A percentile compares a stretch with the other conserved stretches of the same genome.
Evolutionary conservation across 352 stramenopile species (phyloP).

Genomic region (Globisporangium lucens): DNA sequence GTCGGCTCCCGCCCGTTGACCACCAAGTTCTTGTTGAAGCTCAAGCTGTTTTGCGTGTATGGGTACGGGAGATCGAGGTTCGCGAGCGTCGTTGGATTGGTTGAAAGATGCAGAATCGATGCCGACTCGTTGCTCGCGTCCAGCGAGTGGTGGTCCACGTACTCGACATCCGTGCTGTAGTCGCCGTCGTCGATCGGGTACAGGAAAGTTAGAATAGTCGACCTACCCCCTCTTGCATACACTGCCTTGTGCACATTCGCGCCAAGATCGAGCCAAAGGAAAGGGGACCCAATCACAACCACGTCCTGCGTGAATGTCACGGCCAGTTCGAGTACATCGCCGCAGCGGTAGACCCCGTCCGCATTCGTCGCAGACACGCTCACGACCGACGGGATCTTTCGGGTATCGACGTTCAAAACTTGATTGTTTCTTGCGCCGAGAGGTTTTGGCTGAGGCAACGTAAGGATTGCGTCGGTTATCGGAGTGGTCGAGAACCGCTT

Average conservation of each 20-base stretch:
- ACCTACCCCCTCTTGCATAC: constrained; percentile 55
- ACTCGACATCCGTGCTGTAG: constrained; percentile 74
- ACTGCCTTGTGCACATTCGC: constrained; percentile 38
- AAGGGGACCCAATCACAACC: constrained; percentile 50
- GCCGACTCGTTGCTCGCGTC: constrained; percentile 49
- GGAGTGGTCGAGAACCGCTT: constrained; percentile 81
- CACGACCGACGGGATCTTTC: constrained; percentile 42
- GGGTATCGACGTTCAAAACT: constrained; percentile 65
- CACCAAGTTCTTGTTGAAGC: constrained; percentile 63
- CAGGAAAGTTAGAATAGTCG: constrained; percentile 49
- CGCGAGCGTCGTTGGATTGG: constrained; percentile 61
- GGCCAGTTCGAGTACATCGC: constrained; percentile 55
- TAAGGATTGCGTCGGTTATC: constrained; percentile 62
- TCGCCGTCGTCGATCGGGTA: constrained; percentile 72
- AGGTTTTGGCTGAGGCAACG: constrained; percentile 42
- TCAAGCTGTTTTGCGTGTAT: constrained; percentile 57
- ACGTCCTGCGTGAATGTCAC: constrained; percentile 75
- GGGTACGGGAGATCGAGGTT: constrained; percentile 70
- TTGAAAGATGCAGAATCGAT: constrained; percentile 56
- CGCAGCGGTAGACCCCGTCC: constrained; percentile 57
- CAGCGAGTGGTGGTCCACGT: constrained; percentile 81
- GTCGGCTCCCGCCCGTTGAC: constrained; percentile 69
- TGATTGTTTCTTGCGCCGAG: constrained; percentile 34
- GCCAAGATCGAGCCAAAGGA: constrained; percentile 73
- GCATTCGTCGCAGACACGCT: constrained; percentile 46